These are phyloP conservation scores for Candida yuanshanica DNA, from an alignment of 805 yeast genomes.

Conservation along the genomic window DNA sequence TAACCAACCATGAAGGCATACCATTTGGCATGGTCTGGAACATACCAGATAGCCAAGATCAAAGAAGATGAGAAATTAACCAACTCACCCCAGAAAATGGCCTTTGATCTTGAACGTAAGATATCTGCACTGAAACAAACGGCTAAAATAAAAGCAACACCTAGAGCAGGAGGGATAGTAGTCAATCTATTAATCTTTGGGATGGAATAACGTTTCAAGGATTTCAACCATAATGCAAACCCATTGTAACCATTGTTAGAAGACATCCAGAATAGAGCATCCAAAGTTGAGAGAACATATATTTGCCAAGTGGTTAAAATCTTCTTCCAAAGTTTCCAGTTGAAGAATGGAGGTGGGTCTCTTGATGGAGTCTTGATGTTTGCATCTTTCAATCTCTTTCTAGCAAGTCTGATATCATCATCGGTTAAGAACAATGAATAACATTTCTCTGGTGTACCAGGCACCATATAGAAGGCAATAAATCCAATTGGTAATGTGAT, in stretches of 20 bases:
- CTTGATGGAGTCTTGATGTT: constrained; percentile 27
- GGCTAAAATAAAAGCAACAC: constrained; percentile 4
- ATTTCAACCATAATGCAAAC: constrained; percentile 40
- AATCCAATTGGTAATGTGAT: constrained; percentile 55
- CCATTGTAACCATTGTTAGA: constrained; percentile 40
- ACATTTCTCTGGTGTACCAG: constrained; percentile 61
- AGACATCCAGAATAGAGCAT: constrained; percentile 50
- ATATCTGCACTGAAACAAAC: constrained; percentile 25
- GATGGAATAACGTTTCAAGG: constrained; percentile 31
- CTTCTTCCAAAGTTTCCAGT: constrained; percentile 43
- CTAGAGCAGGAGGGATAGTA: constrained; percentile 26
- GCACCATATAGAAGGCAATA: constrained; percentile 48
- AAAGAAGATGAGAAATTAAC: constrained; percentile 41
- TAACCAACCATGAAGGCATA: constrained; percentile 31
- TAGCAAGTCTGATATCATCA: constrained; percentile 49
- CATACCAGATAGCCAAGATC: constrained; percentile 45
- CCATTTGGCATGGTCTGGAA: constrained; percentile 47
- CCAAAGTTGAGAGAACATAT: constrained; percentile 45
- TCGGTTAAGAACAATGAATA: constrained; percentile 48
- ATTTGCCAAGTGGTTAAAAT: constrained; percentile 49
- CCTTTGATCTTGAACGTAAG: constrained; percentile 35
- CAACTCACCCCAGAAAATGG: constrained; percentile 36
- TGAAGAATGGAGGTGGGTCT: constrained; percentile 30
- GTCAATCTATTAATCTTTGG: constrained; percentile 32
- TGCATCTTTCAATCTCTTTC: constrained; percentile 33